These are phyloP conservation scores for Torulaspora microellipsoides DNA, from an alignment of 805 yeast genomes.

Conservation along the genomic window DNA sequence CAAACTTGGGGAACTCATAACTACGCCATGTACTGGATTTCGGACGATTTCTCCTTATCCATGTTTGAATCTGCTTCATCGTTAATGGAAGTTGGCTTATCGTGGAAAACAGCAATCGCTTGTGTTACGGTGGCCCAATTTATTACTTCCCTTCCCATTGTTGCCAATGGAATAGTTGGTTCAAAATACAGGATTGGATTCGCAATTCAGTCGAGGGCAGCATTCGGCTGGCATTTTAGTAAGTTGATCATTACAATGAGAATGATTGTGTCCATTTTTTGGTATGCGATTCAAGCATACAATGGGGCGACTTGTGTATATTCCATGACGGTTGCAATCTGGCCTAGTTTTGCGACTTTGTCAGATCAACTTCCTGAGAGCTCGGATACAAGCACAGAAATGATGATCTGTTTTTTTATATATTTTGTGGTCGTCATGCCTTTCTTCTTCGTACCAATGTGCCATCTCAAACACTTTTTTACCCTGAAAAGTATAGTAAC, in stretches of 20 bases:
- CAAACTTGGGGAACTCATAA: constrained; percentile 69
- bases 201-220: constrained; percentile 34
- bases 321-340: constrained; percentile 62
- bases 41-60: constrained; percentile 73
- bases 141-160: constrained; percentile 21
- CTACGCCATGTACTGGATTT: constrained; percentile 67
- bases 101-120: constrained; percentile 48
- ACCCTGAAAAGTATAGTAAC: constrained; percentile 32
- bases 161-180: constrained; percentile 33
- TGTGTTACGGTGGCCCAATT: constrained; percentile 28
- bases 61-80: constrained; percentile 79
- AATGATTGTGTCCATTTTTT: constrained; percentile 37
- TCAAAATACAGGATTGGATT: constrained; percentile 37
- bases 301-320: constrained; percentile 71
- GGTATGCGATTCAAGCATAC: constrained; percentile 74
- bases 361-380: constrained; percentile 35
- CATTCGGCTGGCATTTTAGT: constrained; percentile 34
- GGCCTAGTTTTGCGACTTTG: constrained; percentile 38
- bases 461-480: constrained; percentile 36
- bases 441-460: constrained; percentile 32
- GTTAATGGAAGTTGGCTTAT: constrained; percentile 58
- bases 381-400: constrained; percentile 27
- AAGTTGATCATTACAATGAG: constrained; percentile 33
- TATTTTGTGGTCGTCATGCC: constrained; percentile 35
- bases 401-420: constrained; percentile 34